Evolutionary conservation across 345 rosid species (phyloP).

Genomic region (Limnanthes douglasii): DNA sequence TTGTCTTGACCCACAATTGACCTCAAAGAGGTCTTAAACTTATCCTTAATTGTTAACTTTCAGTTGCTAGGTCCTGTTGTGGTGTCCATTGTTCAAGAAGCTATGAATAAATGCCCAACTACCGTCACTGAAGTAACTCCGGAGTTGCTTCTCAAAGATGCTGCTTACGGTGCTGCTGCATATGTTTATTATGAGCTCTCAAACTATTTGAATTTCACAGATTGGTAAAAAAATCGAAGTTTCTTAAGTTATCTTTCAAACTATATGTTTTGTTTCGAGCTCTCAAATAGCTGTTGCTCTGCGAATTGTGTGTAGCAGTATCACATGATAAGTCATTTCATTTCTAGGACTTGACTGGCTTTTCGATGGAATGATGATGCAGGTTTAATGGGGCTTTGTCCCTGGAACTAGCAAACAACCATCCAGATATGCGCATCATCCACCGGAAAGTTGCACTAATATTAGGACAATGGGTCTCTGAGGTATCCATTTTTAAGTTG

Average conservation of each 20-base stretch:
- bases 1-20: too few species aligned
- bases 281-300: not conserved
- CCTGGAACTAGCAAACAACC: constrained; percentile 77
- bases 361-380: constrained; percentile 11
- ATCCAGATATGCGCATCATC: constrained; percentile 82
- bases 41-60: constrained; percentile 9
- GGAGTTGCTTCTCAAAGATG: constrained; percentile 87
- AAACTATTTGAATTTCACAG: constrained; percentile 80
- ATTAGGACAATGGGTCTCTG: constrained; percentile 98
- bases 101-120: constrained; percentile 82
- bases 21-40: too few species aligned
- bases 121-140: constrained; percentile 71
- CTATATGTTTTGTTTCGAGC: too few species aligned
- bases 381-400: constrained; percentile 96
- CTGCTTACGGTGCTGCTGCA: constrained; percentile 96
- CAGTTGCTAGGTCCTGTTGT: constrained; percentile 87
- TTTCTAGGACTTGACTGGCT: not conserved
- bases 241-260: too few species aligned
- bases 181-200: constrained; percentile 98
- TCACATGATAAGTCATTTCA: too few species aligned
- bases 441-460: constrained; percentile 90
- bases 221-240: too few species aligned
- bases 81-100: constrained; percentile 90
- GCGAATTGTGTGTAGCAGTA: too few species aligned
- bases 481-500: constrained; percentile 32